phyloP scores from a whole-genome alignment of 1,284 basidiomycete genomes.

The Athelia sp. region DNA sequence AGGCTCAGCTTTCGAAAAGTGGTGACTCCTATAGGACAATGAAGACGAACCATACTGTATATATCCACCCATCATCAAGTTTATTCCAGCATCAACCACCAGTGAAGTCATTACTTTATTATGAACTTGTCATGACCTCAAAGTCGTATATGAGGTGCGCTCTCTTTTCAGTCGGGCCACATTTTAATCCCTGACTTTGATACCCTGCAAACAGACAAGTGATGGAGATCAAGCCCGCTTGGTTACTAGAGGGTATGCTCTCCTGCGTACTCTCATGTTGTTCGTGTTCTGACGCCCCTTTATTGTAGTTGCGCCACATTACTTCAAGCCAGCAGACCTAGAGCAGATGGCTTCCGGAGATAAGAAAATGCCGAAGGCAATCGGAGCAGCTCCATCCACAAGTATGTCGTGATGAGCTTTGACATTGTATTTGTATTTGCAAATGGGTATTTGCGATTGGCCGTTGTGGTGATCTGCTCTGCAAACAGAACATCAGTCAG shows the following conservation, averaged over 20 bases:
- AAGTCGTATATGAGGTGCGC: conserved; percentile 78
- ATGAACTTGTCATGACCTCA: conserved; percentile 88
- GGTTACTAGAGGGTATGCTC: conserved; percentile 83
- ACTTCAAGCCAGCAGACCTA: conserved; percentile 86
- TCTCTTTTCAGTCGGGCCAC: neutral
- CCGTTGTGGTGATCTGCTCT: no score
- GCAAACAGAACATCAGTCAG: no score
- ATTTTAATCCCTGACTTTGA: neutral
- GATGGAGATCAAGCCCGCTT: conserved; percentile 95
- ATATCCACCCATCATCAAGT: conserved; percentile 94
- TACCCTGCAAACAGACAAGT: conserved; percentile 64
- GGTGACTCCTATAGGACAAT: conserved; percentile 91
- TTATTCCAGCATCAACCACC: conserved; percentile 96
- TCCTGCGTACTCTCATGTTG: conserved; percentile 1
- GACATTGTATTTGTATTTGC: no score
- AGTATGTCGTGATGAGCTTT: neutral
- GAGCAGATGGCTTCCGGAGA: conserved; percentile 80
- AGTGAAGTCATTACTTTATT: conserved; percentile 87
- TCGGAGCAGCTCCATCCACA: conserved; percentile 32
- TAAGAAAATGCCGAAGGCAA: conserved; percentile 85
- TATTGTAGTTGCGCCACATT: conserved; percentile 83
- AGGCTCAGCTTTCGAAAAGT: conserved; percentile 87
- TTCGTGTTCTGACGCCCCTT: conserved; percentile 5
- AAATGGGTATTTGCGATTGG: no score
- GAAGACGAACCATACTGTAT: conserved; percentile 94